Evolutionary conservation across 768 basidiomycete genomes (phyloP), one percentile per base, ranked within the genome.

Genomic region (Rhizopogon roseolus): DNA sequence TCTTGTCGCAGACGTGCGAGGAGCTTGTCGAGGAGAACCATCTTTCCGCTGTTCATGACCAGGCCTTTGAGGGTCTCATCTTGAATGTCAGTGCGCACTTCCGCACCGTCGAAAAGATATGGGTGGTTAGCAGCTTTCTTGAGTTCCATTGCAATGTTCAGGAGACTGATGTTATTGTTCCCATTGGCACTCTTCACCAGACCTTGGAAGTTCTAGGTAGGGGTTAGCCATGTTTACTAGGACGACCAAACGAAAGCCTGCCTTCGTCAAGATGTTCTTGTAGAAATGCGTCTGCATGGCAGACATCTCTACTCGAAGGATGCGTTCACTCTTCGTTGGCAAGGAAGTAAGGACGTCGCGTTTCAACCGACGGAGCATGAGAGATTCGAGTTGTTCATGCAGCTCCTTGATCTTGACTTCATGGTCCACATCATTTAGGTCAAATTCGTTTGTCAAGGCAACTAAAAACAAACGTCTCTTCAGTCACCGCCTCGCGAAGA

Each of bases 71-170:
- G 81, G 14, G 84, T 85, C 66, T 98, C 96, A 46, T 97, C 93
- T 13, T 75, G 67, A 54, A 76, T 84, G 42, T 78, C 77, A 3
- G 79, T 75, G 49, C 69, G 69, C 3, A 76, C 72, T 71, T 98
- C 97, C 19, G 93, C 97, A 27, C 97, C 97, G 50, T 99, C 97
- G 63, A 98, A 98, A 2, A 99, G 81, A 69, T 88, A 99, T 1
- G 97, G 97, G 64, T 99, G 97, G 65, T 98, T 98, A 27, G 93
- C 93, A 1, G 95, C 94, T 71, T 99, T 98, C 78, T 98, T 98
- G 48, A 98, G 77, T 68, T 98, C 97, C 95, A 99, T 97, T 1
- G 96, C 96, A 51, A 99, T 96, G 67, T 99, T 99, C 66, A 99
- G 82, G 66, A 99, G 73, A 67, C 90, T 98, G 70, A 94, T 96